Percentiles rank a stretch among this genome's conserved stretches.
phyloP scores from a whole-genome alignment of 495 filamentous ascomycete species.

The Cercophora samala region DNA sequence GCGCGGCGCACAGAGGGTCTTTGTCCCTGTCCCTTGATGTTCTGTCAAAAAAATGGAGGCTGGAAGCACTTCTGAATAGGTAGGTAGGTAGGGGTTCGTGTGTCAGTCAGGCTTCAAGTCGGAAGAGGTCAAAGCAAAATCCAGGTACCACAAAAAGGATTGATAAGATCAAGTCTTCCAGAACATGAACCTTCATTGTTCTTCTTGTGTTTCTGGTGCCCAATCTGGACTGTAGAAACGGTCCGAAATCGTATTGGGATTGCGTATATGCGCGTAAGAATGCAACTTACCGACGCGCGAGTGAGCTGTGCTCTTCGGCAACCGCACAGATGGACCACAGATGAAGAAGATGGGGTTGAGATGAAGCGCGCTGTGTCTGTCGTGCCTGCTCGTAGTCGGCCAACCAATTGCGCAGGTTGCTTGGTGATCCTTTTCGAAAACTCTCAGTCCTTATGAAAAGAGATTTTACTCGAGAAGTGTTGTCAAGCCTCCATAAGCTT shows the following conservation, averaged over 20 bases:
- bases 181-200: not conserved
- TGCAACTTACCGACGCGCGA: not conserved
- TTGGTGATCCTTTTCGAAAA: too few species aligned
- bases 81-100: not conserved
- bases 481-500: not conserved
- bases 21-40: not conserved
- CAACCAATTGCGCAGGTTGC: not conserved
- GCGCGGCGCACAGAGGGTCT: not conserved
- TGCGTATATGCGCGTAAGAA: not conserved
- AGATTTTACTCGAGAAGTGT: not conserved
- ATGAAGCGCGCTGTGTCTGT: not conserved
- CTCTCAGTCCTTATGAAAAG: too few species aligned
- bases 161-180: not conserved
- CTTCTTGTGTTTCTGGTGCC: not conserved
- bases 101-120: not conserved
- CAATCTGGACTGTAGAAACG: not conserved
- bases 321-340: not conserved
- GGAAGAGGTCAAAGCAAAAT: not conserved
- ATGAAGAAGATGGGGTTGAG: not conserved
- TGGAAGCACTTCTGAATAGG: not conserved
- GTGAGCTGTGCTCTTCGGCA: not conserved
- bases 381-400: not conserved
- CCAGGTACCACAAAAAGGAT: not conserved
- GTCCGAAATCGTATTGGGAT: not conserved
- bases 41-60: not conserved